Evolutionary conservation across 495 filamentous ascomycete species (phyloP).

Genomic region (Penicillium daleae): DNA sequence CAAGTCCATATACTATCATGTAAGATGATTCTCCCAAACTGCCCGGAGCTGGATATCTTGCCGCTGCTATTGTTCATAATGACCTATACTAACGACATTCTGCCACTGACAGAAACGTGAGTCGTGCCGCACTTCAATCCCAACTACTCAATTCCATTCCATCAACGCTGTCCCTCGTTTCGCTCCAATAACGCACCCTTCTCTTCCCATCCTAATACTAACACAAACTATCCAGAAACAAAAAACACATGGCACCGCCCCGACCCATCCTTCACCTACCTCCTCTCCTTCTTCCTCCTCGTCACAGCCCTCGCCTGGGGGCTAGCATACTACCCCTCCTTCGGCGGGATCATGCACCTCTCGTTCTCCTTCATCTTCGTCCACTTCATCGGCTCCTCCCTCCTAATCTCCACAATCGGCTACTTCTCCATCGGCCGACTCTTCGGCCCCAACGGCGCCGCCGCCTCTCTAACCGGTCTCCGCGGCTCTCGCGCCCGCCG

Average conservation of each 20-base stretch:
- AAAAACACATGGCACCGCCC: slow-evolving; percentile 79
- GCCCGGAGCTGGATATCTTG: background rate
- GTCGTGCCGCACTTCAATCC: slow-evolving; percentile 16
- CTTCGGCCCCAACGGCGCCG: slow-evolving; percentile 58
- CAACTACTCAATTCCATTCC: background rate
- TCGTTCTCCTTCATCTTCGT: slow-evolving; percentile 66
- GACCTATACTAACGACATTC: slow-evolving; percentile 17
- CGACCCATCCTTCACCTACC: slow-evolving; percentile 78
- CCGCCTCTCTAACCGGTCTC: slow-evolving; percentile 44
- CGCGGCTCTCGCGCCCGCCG: slow-evolving; percentile 51
- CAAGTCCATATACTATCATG: slow-evolving; percentile 76
- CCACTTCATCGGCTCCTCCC: slow-evolving; percentile 66
- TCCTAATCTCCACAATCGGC: slow-evolving; percentile 62
- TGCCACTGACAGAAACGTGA: slow-evolving; percentile 60
- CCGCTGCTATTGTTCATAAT: background rate
- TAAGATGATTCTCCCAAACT: slow-evolving; percentile 35
- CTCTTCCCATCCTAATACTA: background rate
- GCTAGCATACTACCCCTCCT: slow-evolving; percentile 64
- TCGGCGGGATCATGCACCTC: slow-evolving; percentile 60
- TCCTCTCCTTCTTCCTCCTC: slow-evolving; percentile 73
- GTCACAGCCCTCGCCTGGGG: slow-evolving; percentile 76
- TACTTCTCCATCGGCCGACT: slow-evolving; percentile 68
- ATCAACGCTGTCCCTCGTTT: too few species aligned
- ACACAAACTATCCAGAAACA: slow-evolving; percentile 56
- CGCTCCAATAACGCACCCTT: too few species aligned